A percentile compares a stretch with the other conserved stretches of the same genome.
phyloP scores from a whole-genome alignment of 1,284 basidiomycete species.

The Phylloboletellus chloephorus region DNA sequence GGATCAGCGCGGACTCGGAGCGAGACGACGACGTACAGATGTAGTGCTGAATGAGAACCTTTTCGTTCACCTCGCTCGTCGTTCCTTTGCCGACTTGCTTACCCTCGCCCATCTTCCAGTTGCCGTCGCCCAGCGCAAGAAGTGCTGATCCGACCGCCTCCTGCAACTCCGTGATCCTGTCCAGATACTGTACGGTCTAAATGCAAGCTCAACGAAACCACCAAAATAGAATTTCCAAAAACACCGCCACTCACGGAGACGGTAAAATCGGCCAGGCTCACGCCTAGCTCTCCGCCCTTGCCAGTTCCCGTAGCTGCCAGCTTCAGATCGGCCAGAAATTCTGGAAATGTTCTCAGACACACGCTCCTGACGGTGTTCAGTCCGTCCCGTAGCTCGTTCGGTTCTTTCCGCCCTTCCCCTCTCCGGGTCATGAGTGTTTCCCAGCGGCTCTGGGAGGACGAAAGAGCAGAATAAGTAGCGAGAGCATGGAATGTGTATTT shows the following conservation, averaged over 20 bases:
- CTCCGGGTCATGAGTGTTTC: slow-evolving; percentile 52
- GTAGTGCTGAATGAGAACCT: slow-evolving; percentile 65
- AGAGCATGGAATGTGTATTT: slow-evolving; percentile 80
- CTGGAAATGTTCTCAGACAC: slow-evolving; percentile 74
- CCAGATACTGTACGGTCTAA: slow-evolving; percentile 66
- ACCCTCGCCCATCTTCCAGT: slow-evolving; percentile 85
- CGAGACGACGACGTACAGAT: slow-evolving; percentile 45
- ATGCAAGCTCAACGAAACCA: not conserved
- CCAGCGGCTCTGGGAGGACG: slow-evolving; percentile 54
- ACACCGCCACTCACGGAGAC: slow-evolving; percentile 52
- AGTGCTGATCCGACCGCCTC: slow-evolving; percentile 60
- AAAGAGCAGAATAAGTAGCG: slow-evolving; percentile 55
- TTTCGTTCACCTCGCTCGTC: slow-evolving; percentile 49
- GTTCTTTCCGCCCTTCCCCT: slow-evolving; percentile 40
- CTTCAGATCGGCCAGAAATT: slow-evolving; percentile 72
- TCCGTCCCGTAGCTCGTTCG: slow-evolving; percentile 68
- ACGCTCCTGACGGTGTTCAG: slow-evolving; percentile 57
- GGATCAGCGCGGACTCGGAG: not conserved
- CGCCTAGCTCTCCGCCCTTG: slow-evolving; percentile 47
- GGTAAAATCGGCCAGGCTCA: slow-evolving; percentile 59
- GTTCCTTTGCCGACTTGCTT: slow-evolving; percentile 55
- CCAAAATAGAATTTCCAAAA: not conserved
- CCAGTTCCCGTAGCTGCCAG: slow-evolving; percentile 43
- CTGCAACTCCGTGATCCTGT: slow-evolving; percentile 61
- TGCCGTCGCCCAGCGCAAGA: slow-evolving; percentile 69